These are phyloP conservation scores for Dittrichia graveolens DNA, from an alignment of 129 eudicot genomes.

Conservation along the genomic window DNA sequence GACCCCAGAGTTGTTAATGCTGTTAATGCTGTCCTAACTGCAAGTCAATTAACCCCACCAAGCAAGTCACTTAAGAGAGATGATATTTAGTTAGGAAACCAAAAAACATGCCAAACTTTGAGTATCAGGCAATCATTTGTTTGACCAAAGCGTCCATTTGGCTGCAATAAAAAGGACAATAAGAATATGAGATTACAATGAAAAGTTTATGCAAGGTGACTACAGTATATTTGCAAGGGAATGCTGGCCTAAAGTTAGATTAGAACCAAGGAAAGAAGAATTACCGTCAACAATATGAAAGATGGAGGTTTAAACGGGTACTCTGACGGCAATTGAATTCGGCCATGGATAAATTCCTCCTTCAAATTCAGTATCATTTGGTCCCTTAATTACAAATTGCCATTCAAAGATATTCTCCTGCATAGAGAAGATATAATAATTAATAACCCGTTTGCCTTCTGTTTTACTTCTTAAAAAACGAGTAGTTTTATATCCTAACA, in stretches of 20 bases:
- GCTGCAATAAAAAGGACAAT: constrained; percentile 51
- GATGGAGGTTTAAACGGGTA: constrained; percentile 99
- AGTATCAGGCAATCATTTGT: constrained; percentile 12
- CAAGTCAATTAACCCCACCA: too few species aligned
- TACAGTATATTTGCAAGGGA: too few species aligned
- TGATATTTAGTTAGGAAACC: too few species aligned
- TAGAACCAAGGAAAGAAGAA: constrained; percentile 6
- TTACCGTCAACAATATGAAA: constrained; percentile 88
- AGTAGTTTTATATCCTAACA: too few species aligned
- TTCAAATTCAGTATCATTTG: constrained; percentile 86
- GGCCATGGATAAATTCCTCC: constrained; percentile 98
- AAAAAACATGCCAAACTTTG: too few species aligned
- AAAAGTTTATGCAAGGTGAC: too few species aligned
- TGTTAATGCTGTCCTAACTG: constrained; percentile 95
- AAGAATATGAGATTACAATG: background rate
- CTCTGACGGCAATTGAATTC: constrained; percentile 90
- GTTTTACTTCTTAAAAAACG: too few species aligned
- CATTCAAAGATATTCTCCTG: constrained; percentile 98
- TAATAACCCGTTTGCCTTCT: background rate
- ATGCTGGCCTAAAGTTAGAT: background rate
- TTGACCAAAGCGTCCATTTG: constrained; percentile 81
- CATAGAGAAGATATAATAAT: too few species aligned
- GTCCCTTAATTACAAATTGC: constrained; percentile 97
- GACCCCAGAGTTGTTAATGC: constrained; percentile 94
- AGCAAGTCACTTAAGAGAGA: too few species aligned